Conservation (phyloP, 2,329 filamentous ascomycete genomes). For the Scedosporium dehoogii region DNA sequence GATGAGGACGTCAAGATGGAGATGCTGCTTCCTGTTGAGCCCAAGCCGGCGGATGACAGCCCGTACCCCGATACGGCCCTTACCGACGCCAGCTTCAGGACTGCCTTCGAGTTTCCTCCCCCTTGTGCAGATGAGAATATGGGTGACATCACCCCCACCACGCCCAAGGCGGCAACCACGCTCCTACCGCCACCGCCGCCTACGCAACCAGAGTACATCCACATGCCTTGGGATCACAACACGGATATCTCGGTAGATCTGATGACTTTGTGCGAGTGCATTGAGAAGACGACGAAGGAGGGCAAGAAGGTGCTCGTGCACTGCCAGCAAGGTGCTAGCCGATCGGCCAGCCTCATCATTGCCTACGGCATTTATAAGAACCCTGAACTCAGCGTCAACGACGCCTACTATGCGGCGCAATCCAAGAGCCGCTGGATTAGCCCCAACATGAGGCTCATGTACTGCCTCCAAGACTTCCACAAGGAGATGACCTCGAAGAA, state of each 20-base stretch:
- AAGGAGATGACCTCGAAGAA: constrained; percentile 45
- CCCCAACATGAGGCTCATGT: constrained; percentile 86
- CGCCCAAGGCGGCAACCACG: constrained; percentile 38
- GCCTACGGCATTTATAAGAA: constrained; percentile 77
- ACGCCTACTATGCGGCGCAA: constrained; percentile 74
- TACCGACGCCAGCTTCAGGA: constrained; percentile 48
- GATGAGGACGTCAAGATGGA: neutral
- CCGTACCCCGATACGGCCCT: constrained; percentile 42
- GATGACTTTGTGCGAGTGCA: constrained; percentile 63
- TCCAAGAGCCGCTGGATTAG: constrained; percentile 79
- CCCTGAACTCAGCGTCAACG: constrained; percentile 66
- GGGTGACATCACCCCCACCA: constrained; percentile 33
- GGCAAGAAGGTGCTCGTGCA: constrained; percentile 75
- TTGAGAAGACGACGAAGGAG: constrained; percentile 60
- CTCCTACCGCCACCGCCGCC: constrained; percentile 16
- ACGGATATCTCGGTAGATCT: constrained; percentile 74
- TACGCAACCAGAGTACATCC: constrained; percentile 68
- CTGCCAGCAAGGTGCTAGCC: constrained; percentile 78
- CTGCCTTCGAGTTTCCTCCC: constrained; percentile 47
- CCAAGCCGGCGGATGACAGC: constrained; percentile 28
- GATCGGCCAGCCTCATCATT: constrained; percentile 77
- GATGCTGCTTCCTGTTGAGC: constrained; percentile 15
- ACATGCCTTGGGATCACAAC: constrained; percentile 83
- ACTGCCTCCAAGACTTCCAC: constrained; percentile 76
- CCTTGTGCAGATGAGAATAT: constrained; percentile 22